Base-by-base conservation (phyloP, 495 filamentous ascomycete species). In the Cryomyces minteri region DNA sequence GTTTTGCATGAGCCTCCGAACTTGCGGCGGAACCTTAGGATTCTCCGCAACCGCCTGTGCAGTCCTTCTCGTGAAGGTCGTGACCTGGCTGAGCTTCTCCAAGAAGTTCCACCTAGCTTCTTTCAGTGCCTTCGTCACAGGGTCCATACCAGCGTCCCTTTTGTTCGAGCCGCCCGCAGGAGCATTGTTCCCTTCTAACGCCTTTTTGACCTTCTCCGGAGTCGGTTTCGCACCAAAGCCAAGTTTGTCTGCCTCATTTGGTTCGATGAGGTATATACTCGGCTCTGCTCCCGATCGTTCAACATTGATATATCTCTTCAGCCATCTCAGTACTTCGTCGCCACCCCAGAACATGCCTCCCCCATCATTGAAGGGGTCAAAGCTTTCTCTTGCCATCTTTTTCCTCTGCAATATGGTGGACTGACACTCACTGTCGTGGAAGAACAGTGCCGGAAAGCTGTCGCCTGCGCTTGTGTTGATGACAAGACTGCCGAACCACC, bases 401-500 rank as follows among this genome's bases (percentile, higher is more conserved):
- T 87, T 92, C 63, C 88, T 85, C 63, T 95, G 88, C 42, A 92
- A 60, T 34, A 96, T 94, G 5, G 90, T 98, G 39, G 80, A 87
- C 61, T 94, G 82, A 61, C 90, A 98, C 68, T 98, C 92, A 44
- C 73, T 82, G 54, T 98, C 90, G 52, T 98, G 90, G 62, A 98
- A 98, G 62, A 98, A 98, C 4, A 98, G 67, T 7, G 92, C 85
- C 0, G 90, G 90, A 54, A 95, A 95, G 56, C 77, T 82, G 58
- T 95, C 85, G 4, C 92, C 90, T 3, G 79, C 79, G 5, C 84
- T 68, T 0, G 83, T 84, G 53, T 96, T 96, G 61, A 96, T 84
- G 36, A 98, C 81, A 4, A 96, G 53, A 53, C 84, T 92, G 37
- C 90, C 90, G 61, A 86, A 95, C 90, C 92, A 96, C 90, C 90